Percentiles rank a stretch among this genome's conserved stretches.
These are phyloP conservation scores for Pestalotiopsis sp. DNA, from an alignment of 2,329 filamentous ascomycete genomes.

Conservation along the genomic window DNA sequence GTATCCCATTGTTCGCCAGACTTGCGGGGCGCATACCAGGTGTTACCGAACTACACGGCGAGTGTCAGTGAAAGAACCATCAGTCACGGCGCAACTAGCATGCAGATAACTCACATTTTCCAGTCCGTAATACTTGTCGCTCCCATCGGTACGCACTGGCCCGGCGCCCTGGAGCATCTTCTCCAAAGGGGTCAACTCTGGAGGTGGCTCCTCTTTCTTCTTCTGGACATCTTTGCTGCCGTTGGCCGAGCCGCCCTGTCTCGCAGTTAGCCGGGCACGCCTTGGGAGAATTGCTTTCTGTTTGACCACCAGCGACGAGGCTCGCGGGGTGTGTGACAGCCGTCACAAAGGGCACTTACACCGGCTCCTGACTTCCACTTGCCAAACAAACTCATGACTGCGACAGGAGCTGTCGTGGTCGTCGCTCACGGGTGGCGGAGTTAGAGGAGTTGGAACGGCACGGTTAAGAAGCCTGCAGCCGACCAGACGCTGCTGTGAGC, in stretches of 20 bases:
- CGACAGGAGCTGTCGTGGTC: slow-evolving; percentile 42
- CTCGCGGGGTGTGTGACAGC: neutral
- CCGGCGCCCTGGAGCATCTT: slow-evolving; percentile 84
- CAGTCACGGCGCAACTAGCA: slow-evolving; percentile 2
- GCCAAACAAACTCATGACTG: slow-evolving; percentile 53
- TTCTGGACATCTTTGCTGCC: slow-evolving; percentile 49
- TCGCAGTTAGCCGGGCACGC: slow-evolving; percentile 25
- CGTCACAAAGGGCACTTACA: slow-evolving; percentile 44
- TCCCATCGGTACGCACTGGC: slow-evolving; percentile 81
- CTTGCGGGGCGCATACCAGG: slow-evolving; percentile 66
- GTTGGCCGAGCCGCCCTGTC: slow-evolving; percentile 43
- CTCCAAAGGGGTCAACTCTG: slow-evolving; percentile 65
- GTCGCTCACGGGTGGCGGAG: slow-evolving; percentile 16
- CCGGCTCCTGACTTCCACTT: slow-evolving; percentile 60
- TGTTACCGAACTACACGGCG: slow-evolving; percentile 82
- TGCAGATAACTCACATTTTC: slow-evolving; percentile 77
- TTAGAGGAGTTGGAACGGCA: slow-evolving; percentile 23
- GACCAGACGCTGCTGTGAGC: neutral
- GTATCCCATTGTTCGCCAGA: slow-evolving; percentile 19
- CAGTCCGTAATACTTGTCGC: slow-evolving; percentile 97
- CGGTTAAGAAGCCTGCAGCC: slow-evolving; percentile 13
- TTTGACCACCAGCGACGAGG: neutral
- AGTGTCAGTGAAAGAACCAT: slow-evolving; percentile 36
- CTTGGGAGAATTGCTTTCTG: slow-evolving; percentile 5
- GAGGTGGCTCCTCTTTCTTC: slow-evolving; percentile 61